These are phyloP conservation scores for Penicillium ochrochloron DNA, from an alignment of 495 filamentous ascomycete genomes.

Conservation along the genomic window DNA sequence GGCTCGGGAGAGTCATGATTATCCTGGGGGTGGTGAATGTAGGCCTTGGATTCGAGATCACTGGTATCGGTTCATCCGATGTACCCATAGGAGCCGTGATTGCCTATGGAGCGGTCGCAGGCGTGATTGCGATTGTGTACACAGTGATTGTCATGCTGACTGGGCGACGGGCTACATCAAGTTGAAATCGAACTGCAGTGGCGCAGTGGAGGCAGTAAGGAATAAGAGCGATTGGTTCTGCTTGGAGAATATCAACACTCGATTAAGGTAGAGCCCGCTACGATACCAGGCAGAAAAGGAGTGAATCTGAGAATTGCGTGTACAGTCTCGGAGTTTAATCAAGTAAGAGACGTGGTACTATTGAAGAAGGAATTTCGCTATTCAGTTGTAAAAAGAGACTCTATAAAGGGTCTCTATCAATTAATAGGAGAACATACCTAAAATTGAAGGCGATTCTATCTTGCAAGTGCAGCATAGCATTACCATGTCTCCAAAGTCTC, in stretches of 20 bases:
- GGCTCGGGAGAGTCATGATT: slow-evolving; percentile 69
- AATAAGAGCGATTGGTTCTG: not conserved
- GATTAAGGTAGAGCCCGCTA: not conserved
- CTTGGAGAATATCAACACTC: not conserved
- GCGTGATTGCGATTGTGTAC: slow-evolving; percentile 55
- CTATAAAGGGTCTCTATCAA: too few relatives aligned
- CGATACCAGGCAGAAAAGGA: not conserved
- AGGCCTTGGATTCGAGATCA: slow-evolving; percentile 66
- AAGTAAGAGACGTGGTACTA: not conserved
- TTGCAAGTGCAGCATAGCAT: too few relatives aligned
- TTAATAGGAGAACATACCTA: too few relatives aligned
- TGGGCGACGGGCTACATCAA: not conserved
- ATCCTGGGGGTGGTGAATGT: slow-evolving; percentile 71
- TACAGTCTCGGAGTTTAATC: too few relatives aligned
- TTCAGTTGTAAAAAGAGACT: too few relatives aligned
- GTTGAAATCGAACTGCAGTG: not conserved
- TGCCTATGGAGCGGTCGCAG: slow-evolving; percentile 64
- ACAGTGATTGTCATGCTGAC: slow-evolving; percentile 22
- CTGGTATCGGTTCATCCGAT: slow-evolving; percentile 14
- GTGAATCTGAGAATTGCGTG: not conserved
- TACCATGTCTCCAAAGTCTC: too few relatives aligned
- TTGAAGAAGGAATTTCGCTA: not conserved
- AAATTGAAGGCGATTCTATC: too few relatives aligned
- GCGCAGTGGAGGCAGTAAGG: not conserved
- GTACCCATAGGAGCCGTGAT: slow-evolving; percentile 50